These are phyloP conservation scores for Diophrys appendiculata DNA, from an alignment of 73 alveolate species.

Conservation along the genomic window DNA sequence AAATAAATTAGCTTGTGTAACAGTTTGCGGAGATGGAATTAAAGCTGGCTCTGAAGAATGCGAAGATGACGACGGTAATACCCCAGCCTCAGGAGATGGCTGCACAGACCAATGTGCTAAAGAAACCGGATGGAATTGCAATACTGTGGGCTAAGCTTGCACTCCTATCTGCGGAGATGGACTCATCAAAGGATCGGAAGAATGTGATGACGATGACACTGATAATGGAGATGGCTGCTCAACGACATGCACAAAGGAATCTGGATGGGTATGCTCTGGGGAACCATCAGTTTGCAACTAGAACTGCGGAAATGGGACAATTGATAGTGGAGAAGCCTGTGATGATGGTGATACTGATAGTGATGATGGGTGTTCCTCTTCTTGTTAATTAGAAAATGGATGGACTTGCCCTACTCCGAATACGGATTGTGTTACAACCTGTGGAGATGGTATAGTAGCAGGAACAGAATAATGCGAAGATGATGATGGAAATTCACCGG, in stretches of 20 bases:
- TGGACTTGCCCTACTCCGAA: constrained; percentile 20
- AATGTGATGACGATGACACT: constrained; percentile 61
- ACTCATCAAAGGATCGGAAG: neutral
- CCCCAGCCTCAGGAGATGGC: too few species aligned
- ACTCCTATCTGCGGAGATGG: too few species aligned
- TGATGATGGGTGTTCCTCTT: constrained; percentile 14
- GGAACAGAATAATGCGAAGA: constrained; percentile 16
- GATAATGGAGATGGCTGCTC: constrained; percentile 59
- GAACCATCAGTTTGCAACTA: too few species aligned
- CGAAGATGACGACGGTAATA: too few species aligned
- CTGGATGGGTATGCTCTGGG: constrained; percentile 53
- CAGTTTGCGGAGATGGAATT: too few species aligned
- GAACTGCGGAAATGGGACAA: constrained; percentile 7
- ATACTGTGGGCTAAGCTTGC: too few species aligned
- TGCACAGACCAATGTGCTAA: too few species aligned
- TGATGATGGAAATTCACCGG: neutral
- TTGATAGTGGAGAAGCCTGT: neutral
- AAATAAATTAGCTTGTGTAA: too few species aligned
- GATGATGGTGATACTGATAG: constrained; percentile 13
- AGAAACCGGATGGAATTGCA: too few species aligned
- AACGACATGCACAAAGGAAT: constrained; percentile 42
- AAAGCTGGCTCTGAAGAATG: too few species aligned
- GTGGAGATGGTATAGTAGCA: constrained; percentile 2
- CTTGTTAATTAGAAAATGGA: constrained; percentile 17
- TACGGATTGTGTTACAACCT: neutral